phyloP scores from a whole-genome alignment of 1,284 basidiomycete species.

The Fomitopsis pinicola region DNA sequence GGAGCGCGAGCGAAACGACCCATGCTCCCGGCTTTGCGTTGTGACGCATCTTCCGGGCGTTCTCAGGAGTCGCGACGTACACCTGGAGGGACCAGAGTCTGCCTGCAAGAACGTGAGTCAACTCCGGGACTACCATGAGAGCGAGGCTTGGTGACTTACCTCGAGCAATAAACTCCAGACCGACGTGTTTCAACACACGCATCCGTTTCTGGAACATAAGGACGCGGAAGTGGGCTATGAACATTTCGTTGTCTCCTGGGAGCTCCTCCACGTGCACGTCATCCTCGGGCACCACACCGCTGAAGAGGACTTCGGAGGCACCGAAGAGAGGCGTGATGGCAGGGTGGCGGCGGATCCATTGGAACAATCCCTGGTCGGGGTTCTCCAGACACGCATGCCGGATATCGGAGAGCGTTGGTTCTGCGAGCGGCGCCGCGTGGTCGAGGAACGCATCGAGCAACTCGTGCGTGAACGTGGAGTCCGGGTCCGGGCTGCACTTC shows the following conservation, averaged over 20 bases:
- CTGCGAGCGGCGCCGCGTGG: constrained; percentile 48
- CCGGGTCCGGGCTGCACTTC: constrained; percentile 18
- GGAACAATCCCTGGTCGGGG: constrained; percentile 61
- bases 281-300: constrained; percentile 45
- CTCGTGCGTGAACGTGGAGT: constrained; percentile 29
- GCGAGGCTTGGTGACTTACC: constrained; percentile 34
- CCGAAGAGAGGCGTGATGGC: constrained; percentile 47
- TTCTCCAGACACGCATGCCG: constrained; percentile 59
- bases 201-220: constrained; percentile 66
- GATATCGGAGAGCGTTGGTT: constrained; percentile 48
- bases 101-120: constrained; percentile 30
- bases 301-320: constrained; percentile 55
- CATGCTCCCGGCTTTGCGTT: constrained; percentile 40
- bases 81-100: constrained; percentile 62
- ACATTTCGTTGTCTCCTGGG: constrained; percentile 42
- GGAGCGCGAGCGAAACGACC: constrained; percentile 49
- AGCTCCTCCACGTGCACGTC: constrained; percentile 47
- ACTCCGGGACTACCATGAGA: background rate
- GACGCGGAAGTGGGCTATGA: constrained; percentile 50
- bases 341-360: constrained; percentile 47
- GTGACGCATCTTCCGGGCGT: constrained; percentile 10
- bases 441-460: constrained; percentile 50
- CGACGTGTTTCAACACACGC: constrained; percentile 52
- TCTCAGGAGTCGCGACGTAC: constrained; percentile 30
- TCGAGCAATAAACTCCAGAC: constrained; percentile 63